Evolutionary conservation across 1,284 basidiomycete genomes (phyloP).

Genomic region (Ustilago curta): DNA sequence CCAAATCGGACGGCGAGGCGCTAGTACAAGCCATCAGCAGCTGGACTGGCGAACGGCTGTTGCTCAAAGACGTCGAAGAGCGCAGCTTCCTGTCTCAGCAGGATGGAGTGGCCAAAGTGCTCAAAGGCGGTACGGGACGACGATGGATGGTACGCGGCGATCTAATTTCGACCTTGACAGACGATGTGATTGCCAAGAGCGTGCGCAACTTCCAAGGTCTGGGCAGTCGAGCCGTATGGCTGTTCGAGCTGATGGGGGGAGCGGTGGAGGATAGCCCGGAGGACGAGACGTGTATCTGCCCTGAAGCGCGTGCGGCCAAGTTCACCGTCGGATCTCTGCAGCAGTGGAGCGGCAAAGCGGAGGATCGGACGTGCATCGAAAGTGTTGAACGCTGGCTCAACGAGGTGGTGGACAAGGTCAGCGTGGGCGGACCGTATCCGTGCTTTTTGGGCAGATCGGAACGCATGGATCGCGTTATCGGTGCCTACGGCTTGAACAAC

Average conservation of each 20-base stretch:
- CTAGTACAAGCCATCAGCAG: slow-evolving; percentile 83
- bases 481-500: slow-evolving; percentile 53
- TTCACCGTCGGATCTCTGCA: slow-evolving; percentile 90
- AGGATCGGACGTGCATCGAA: slow-evolving; percentile 81
- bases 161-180: slow-evolving; percentile 79
- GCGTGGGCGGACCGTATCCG: slow-evolving; percentile 57
- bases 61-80: slow-evolving; percentile 88
- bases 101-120: slow-evolving; percentile 86
- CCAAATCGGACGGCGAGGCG: slow-evolving; percentile 78
- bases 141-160: slow-evolving; percentile 61
- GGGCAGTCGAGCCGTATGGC: slow-evolving; percentile 71
- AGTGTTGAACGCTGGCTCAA: slow-evolving; percentile 77
- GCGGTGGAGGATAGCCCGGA: slow-evolving; percentile 78
- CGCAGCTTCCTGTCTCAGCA: slow-evolving; percentile 88
- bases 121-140: slow-evolving; percentile 78
- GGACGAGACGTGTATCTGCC: slow-evolving; percentile 76
- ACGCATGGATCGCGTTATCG: slow-evolving; percentile 47
- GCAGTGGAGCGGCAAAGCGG: slow-evolving; percentile 86
- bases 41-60: slow-evolving; percentile 80
- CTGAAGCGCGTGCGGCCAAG: slow-evolving; percentile 79
- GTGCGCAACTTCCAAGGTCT: slow-evolving; percentile 82
- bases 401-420: slow-evolving; percentile 48
- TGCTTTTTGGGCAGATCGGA: slow-evolving; percentile 60
- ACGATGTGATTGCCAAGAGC: slow-evolving; percentile 85
- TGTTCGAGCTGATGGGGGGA: slow-evolving; percentile 79